These are phyloP conservation scores for Capronia epimyces DNA, from an alignment of 2,329 filamentous ascomycete species.

Conservation along the genomic window DNA sequence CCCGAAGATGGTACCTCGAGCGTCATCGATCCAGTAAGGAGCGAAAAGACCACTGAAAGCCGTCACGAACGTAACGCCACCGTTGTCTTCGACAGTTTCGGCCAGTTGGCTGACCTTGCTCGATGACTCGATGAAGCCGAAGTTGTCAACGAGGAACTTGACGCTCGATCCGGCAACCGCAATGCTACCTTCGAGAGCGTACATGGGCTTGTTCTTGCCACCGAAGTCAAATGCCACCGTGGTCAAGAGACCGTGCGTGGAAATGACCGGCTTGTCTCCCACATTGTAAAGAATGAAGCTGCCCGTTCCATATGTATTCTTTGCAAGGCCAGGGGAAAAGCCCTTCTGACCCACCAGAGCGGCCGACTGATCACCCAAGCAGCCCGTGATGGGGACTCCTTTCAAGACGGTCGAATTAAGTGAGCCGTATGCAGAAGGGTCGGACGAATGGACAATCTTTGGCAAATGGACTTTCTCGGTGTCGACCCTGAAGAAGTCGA, in stretches of 20 bases:
- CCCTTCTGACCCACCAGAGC: conserved; percentile 81
- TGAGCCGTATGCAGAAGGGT: conserved; percentile 64
- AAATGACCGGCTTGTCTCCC: conserved; percentile 77
- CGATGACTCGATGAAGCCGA: conserved; percentile 57
- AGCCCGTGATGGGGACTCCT: conserved; percentile 72
- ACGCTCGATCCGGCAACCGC: conserved; percentile 76
- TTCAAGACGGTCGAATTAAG: conserved; percentile 61
- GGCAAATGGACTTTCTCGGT: conserved; percentile 66
- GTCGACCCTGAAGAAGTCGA: conserved; percentile 76
- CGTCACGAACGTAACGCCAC: conserved; percentile 80
- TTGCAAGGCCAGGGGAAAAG: conserved; percentile 74
- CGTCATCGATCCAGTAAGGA: conserved; percentile 92
- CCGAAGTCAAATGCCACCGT: conserved; percentile 83
- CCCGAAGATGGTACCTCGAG: conserved; percentile 80
- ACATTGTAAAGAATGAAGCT: conserved; percentile 89
- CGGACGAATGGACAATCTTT: conserved; percentile 77
- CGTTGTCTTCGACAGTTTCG: conserved; percentile 64
- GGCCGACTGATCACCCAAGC: conserved; percentile 79
- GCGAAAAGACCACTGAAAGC: conserved; percentile 88
- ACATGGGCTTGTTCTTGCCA: conserved; percentile 61
- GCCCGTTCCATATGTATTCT: conserved; percentile 88
- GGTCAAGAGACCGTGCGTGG: conserved; percentile 73
- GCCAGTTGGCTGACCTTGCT: conserved; percentile 61
- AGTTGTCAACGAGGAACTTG: conserved; percentile 65
- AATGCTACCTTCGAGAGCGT: conserved; percentile 78